phyloP scores from a whole-genome alignment of 768 basidiomycete genomes.

The Pleurotus tuber-regium region DNA sequence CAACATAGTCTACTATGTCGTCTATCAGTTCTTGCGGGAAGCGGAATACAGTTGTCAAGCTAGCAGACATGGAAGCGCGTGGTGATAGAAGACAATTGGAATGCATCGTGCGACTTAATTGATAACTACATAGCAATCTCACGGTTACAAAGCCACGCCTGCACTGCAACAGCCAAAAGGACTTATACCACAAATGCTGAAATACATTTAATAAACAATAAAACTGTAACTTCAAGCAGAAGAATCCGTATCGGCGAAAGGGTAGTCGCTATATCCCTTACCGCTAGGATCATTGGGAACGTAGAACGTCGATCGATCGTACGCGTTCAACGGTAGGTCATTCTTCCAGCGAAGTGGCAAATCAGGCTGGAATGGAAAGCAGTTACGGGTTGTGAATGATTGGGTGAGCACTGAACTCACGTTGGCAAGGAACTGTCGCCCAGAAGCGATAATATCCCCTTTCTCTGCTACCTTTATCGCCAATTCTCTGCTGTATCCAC shows the following conservation, averaged over 20 bases:
- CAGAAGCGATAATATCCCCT: slow-evolving; percentile 28
- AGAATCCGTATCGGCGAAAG: slow-evolving; percentile 16
- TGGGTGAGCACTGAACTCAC: slow-evolving; percentile 17
- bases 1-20: no score
- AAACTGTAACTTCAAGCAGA: no score
- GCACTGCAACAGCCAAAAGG: no score
- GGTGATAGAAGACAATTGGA: no score
- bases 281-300: slow-evolving; percentile 26
- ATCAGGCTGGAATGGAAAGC: slow-evolving; percentile 33
- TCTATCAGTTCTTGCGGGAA: no score
- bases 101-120: no score
- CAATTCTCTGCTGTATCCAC: slow-evolving; percentile 38
- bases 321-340: slow-evolving; percentile 28
- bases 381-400: background rate
- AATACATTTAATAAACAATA: no score
- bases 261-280: slow-evolving; percentile 24
- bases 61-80: no score
- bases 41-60: no score
- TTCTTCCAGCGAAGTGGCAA: slow-evolving; percentile 34
- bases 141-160: no score
- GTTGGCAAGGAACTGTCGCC: slow-evolving; percentile 28
- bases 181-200: no score
- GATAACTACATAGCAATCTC: no score
- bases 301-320: slow-evolving; percentile 39
- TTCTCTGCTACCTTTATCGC: slow-evolving; percentile 35